Evolutionary conservation across 2,329 filamentous ascomycete genomes (phyloP), one percentile per base, ranked within the genome.

Genomic region (Escovopsis sp.): DNA sequence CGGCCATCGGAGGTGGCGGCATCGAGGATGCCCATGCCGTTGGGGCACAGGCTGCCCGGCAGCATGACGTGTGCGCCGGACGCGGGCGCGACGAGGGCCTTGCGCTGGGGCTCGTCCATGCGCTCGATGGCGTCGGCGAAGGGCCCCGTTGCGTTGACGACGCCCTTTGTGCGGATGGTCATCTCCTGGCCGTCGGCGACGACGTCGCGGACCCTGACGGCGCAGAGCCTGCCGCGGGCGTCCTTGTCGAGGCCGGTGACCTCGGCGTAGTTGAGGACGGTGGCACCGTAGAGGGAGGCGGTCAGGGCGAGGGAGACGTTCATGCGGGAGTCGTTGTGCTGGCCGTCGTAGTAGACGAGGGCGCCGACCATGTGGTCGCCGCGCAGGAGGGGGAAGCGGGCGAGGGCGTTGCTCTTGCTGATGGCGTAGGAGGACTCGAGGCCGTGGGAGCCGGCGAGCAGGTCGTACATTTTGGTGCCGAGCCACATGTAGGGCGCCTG

Each of bases 301-400:
- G 84, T 89, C 68, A 86, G 78, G 19, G 82, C 84, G 39, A 91
- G 70, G 9, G 82, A 85, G 38, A 88, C 79, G 59, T 89, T 89
- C 83, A 89, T 91, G 48, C 84, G 77, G 26, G 84, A 86, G 58
- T 91, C 84, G 57, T 91, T 89, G 67, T 89, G 85, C 44, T 84
- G 83, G 48, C 84, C 84, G 64, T 91, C 81, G 58, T 89, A 89
- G 70, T 91, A 91, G 33, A 89, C 83, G 54, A 89, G 66, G 32
- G 84, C 84, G 50, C 85, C 84, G 42, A 86, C 73, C 12, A 89
- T 66, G 48, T 77, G 77, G 42, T 83, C 76, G 54, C 75, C 79
- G 61, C 80, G 82, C 50, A 91, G 64, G 73, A 87, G 82, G 19
- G 84, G 84, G 55, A 88, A 88, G 7, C 78, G 75, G 54, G 85